A percentile compares a stretch with the other conserved stretches of the same genome.
Evolutionary conservation across 208 protist species (phyloP).

Genomic region (Crithidia acanthocephali): DNA sequence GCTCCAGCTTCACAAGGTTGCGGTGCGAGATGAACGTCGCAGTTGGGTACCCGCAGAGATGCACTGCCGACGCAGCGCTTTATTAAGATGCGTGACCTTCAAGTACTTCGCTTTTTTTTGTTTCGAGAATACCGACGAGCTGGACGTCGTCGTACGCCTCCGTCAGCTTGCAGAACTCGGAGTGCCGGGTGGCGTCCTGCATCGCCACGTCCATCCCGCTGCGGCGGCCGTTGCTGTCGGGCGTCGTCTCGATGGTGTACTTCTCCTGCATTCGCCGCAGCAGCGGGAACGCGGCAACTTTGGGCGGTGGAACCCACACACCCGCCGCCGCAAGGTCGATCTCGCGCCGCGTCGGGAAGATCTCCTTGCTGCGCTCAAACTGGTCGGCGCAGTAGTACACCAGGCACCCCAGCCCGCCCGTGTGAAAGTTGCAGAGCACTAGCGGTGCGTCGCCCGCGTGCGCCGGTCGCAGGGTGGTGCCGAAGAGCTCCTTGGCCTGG

Average conservation of each 20-base stretch:
- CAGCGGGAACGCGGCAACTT: conserved; percentile 64
- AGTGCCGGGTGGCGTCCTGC: conserved; percentile 37
- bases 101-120: neutral
- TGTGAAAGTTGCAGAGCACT: conserved; percentile 55
- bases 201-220: conserved; percentile 40
- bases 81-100: conserved; percentile 6
- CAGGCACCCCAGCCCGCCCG: conserved; percentile 33
- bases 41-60: conserved; percentile 51
- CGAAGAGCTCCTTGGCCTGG: conserved; percentile 55
- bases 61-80: conserved; percentile 34
- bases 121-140: conserved; percentile 25
- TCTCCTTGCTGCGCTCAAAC: conserved; percentile 44
- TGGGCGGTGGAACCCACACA: conserved; percentile 37
- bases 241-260: conserved; percentile 3
- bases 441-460: conserved; percentile 47
- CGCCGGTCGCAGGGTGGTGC: conserved; percentile 40
- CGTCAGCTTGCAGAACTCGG: conserved; percentile 23
- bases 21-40: conserved; percentile 41
- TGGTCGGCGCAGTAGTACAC: conserved; percentile 85
- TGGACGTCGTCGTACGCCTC: conserved; percentile 20
- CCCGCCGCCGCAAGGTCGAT: conserved; percentile 57
- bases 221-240: conserved; percentile 11
- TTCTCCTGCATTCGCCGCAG: conserved; percentile 35
- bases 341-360: conserved; percentile 51
- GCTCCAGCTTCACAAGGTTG: conserved; percentile 28